Conservation (phyloP, 495 filamentous ascomycete genomes). For the Podospora sp. region DNA sequence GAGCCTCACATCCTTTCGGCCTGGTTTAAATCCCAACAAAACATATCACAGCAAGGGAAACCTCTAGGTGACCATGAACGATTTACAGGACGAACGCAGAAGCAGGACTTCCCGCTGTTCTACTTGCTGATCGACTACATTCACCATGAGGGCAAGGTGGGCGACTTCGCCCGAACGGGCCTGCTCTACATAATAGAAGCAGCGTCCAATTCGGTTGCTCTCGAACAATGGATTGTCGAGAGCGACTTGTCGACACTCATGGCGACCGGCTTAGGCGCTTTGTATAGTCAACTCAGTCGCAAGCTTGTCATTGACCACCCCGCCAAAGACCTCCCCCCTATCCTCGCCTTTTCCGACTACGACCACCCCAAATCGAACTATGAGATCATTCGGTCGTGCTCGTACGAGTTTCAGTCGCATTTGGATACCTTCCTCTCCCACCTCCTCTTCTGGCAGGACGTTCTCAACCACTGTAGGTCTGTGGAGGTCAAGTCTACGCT, state of each 20-base stretch:
- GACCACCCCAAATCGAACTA: slow-evolving; percentile 59
- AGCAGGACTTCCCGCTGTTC: slow-evolving; percentile 93
- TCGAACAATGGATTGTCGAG: slow-evolving; percentile 96
- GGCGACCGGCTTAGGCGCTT: slow-evolving; percentile 91
- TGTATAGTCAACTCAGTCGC: slow-evolving; percentile 94
- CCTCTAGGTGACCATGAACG: slow-evolving; percentile 54
- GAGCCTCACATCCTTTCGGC: slow-evolving; percentile 80
- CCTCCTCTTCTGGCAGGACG: slow-evolving; percentile 96
- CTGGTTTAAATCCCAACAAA: slow-evolving; percentile 72
- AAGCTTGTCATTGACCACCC: slow-evolving; percentile 65
- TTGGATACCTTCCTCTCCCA: slow-evolving; percentile 94
- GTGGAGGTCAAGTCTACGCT: slow-evolving; percentile 88
- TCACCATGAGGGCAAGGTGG: slow-evolving; percentile 86
- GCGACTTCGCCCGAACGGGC: slow-evolving; percentile 96
- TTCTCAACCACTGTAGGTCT: slow-evolving; percentile 91
- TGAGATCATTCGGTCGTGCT: slow-evolving; percentile 71
- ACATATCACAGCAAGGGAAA: slow-evolving; percentile 47
- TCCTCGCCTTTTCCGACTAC: slow-evolving; percentile 86
- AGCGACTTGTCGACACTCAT: slow-evolving; percentile 96
- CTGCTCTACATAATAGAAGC: slow-evolving; percentile 95
- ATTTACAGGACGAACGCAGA: slow-evolving; percentile 84
- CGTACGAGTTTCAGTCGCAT: slow-evolving; percentile 70
- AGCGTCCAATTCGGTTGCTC: slow-evolving; percentile 72
- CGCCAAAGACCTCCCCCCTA: slow-evolving; percentile 69
- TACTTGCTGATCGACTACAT: slow-evolving; percentile 95